Evolutionary conservation across 345 rosid species (phyloP), one percentile per base, ranked within the genome.

Genomic region (Pugionium dolabratum): DNA sequence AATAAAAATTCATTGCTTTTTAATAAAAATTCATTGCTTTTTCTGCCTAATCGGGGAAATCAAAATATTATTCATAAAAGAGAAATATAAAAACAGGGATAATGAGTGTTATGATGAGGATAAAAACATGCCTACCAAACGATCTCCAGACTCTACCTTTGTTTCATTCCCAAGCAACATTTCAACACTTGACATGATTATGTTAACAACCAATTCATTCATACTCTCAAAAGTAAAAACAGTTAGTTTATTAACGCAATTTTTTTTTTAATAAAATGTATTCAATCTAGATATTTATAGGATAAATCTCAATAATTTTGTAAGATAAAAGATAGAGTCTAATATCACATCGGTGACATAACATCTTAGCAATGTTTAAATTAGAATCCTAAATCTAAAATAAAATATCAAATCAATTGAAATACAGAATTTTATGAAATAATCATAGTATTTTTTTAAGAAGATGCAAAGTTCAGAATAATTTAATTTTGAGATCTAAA

Each of bases 161-260:
- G 54, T 57, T 57, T 72, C 70, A 49, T 49, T 64, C 54, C 54
- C 54, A 72, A 64, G 76, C 76, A 72, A 64, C 59, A 48, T 30
- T 45, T 68, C 34, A 27, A 1, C 62, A 53, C 58, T 40, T 67
- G 3, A 11, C 62, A 54, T 63, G 25, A 47, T 70, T 54, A 62
- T 62, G 28, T 42, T 58, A 18, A 46, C 48, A 67, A 9, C 34
- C 25, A 39, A 50, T 37, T 31, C 42, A 54, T 36, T 6, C 31
- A 0, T 35, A 37, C 61, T 27, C 9, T 27, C 27, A 26, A 5
- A 2, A 57, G 18, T 18, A 18, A 18, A 3, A 58, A 28, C 54
- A 25, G 2, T 42, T 30, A 18, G 18, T 18, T 31, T 4, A 59
- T 11, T 42, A 32, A 18, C 36, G 5, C 41, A 59, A 25, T 8